Conservation (phyloP, 257 asterid genomes). For the Verbascum thapsus region DNA sequence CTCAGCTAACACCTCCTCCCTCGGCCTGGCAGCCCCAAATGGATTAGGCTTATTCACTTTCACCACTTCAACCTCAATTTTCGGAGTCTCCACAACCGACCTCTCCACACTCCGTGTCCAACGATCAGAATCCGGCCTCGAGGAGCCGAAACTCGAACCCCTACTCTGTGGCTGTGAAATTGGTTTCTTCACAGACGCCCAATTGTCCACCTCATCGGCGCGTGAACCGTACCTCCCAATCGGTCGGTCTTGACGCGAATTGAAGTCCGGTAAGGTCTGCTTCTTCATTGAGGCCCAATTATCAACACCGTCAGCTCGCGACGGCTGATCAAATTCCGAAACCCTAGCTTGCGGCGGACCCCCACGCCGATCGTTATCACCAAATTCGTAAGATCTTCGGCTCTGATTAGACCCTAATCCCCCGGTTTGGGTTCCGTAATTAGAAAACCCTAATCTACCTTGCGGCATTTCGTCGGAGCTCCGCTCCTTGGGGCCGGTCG, state of each 20-base stretch:
- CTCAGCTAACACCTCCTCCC: conserved; percentile 94
- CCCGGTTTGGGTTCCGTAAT: conserved; percentile 54
- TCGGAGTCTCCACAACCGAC: conserved; percentile 41
- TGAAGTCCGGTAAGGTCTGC: conserved; percentile 44
- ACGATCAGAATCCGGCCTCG: conserved; percentile 65
- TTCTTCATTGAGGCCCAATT: conserved; percentile 85
- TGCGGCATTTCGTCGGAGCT: conserved; percentile 69
- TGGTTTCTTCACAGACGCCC: conserved; percentile 69
- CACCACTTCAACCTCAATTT: conserved; percentile 36
- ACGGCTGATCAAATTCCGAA: conserved; percentile 66
- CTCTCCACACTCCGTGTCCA: conserved; percentile 68
- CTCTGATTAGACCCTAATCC: conserved; percentile 41
- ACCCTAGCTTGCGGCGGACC: conserved; percentile 54
- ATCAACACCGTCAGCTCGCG: conserved; percentile 89
- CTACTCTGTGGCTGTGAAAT: conserved; percentile 43
- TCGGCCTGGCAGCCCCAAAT: conserved; percentile 93
- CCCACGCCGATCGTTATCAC: conserved; percentile 56
- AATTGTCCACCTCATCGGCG: conserved; percentile 87
- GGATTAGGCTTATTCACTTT: conserved; percentile 79
- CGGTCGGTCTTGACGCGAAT: conserved; percentile 40
- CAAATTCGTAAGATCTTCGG: conserved; percentile 70
- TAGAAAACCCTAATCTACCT: conserved; percentile 74
- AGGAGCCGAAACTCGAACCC: conserved; percentile 49
- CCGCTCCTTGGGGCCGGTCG: conserved; percentile 92
- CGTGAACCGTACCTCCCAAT: conserved; percentile 53